A percentile compares a stretch with the other conserved stretches of the same genome.
phyloP scores from a whole-genome alignment of 2,329 filamentous ascomycete species.

The Pyrenophora graminea region DNA sequence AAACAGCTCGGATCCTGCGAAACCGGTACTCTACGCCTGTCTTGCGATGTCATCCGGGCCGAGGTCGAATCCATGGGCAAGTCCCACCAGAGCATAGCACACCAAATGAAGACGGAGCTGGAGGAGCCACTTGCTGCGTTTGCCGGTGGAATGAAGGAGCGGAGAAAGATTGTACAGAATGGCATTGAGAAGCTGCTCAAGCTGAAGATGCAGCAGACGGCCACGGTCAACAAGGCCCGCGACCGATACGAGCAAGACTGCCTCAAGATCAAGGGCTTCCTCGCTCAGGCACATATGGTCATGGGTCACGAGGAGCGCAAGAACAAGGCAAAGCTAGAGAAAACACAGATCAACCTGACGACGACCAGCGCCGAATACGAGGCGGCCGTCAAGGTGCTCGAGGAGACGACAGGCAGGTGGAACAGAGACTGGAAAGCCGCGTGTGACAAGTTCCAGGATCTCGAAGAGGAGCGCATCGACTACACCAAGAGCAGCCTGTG shows the following conservation, averaged over 20 bases:
- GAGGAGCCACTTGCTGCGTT: slow-evolving; percentile 94
- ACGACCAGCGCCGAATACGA: slow-evolving; percentile 93
- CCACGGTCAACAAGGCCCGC: slow-evolving; percentile 89
- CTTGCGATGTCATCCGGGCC: slow-evolving; percentile 82
- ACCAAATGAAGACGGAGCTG: slow-evolving; percentile 93
- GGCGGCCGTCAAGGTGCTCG: slow-evolving; percentile 84
- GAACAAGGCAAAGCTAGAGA: slow-evolving; percentile 98
- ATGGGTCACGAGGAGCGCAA: slow-evolving; percentile 99
- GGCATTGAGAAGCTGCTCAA: slow-evolving; percentile 95
- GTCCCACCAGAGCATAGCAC: slow-evolving; percentile 84
- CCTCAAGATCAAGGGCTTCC: slow-evolving; percentile 95
- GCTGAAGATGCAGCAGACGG: slow-evolving; percentile 88
- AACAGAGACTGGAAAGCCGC: slow-evolving; percentile 98
- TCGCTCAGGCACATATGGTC: slow-evolving; percentile 98
- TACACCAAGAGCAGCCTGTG: slow-evolving; percentile 97
- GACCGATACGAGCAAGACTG: slow-evolving; percentile 98
- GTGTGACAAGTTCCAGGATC: slow-evolving; percentile 96
- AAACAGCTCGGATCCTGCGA: slow-evolving; percentile 91
- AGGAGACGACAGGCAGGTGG: slow-evolving; percentile 94
- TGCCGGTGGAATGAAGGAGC: slow-evolving; percentile 91
- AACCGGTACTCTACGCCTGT: slow-evolving; percentile 77
- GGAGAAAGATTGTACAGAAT: slow-evolving; percentile 92
- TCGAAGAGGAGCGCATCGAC: slow-evolving; percentile 95
- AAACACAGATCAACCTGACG: slow-evolving; percentile 94
- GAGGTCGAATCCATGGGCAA: slow-evolving; percentile 95